Evolutionary conservation across 371 early-diverging fungal genomes (phyloP).

Genomic region (Mortierella sp.): DNA sequence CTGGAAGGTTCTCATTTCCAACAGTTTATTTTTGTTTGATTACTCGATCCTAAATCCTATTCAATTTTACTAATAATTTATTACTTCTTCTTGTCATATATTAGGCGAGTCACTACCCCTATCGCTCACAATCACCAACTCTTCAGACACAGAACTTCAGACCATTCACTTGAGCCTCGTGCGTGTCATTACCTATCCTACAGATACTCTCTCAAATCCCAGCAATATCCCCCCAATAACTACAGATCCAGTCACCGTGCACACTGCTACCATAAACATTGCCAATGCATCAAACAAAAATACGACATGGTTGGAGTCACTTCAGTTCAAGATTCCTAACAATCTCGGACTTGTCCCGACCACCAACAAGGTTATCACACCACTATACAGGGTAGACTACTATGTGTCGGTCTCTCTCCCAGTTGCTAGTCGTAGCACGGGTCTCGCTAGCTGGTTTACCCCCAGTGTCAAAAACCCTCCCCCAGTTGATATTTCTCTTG

Average conservation of each 20-base stretch:
- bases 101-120: conserved; percentile 46
- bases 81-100: not conserved
- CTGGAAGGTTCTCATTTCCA: conserved; percentile 2
- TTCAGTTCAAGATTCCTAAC: conserved; percentile 37
- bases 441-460: conserved; percentile 55
- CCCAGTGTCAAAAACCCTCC: conserved; percentile 33
- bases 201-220: conserved; percentile 1
- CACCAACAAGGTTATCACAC: conserved; percentile 51
- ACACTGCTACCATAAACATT: conserved; percentile 33
- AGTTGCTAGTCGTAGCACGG: conserved; percentile 33
- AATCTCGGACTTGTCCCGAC: conserved; percentile 49
- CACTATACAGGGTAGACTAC: conserved; percentile 53
- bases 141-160: conserved; percentile 35
- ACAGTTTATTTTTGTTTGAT: not conserved
- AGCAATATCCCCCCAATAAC: not conserved
- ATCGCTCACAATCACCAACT: conserved; percentile 41
- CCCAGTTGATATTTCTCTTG: conserved; percentile 48
- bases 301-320: conserved; percentile 37
- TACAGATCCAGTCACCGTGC: conserved; percentile 41
- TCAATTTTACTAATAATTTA: not conserved
- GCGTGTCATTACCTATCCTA: conserved; percentile 42
- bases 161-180: conserved; percentile 38
- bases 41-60: not conserved
- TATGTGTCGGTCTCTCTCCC: conserved; percentile 42
- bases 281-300: conserved; percentile 37